phyloP scores from a whole-genome alignment of 331 rosid species.

The Quercus phellos region DNA sequence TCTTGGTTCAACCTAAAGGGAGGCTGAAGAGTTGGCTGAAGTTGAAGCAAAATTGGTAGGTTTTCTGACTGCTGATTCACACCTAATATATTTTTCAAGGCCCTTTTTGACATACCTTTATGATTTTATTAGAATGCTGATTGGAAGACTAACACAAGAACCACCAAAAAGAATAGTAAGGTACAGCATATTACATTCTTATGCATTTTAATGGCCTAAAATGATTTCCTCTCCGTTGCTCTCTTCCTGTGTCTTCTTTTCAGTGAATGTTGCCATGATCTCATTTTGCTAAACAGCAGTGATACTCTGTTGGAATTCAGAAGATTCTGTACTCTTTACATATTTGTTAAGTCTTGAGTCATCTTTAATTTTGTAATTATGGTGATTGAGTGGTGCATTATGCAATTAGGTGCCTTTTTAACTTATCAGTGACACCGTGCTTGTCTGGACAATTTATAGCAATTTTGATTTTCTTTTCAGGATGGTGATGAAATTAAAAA shows the following conservation, averaged over 20 bases:
- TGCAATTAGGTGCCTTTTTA: background rate
- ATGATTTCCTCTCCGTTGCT: background rate
- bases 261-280: background rate
- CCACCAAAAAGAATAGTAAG: slow-evolving; percentile 56
- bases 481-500: slow-evolving; percentile 67
- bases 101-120: slow-evolving; percentile 22
- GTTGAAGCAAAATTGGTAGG: slow-evolving; percentile 91
- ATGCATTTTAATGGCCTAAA: background rate
- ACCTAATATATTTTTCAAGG: slow-evolving; percentile 7
- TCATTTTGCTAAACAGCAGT: background rate
- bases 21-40: slow-evolving; percentile 84
- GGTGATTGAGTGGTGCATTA: background rate
- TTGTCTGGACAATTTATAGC: background rate
- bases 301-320: background rate
- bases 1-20: slow-evolving; percentile 49
- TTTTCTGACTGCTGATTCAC: slow-evolving; percentile 14
- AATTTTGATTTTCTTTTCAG: slow-evolving; percentile 31
- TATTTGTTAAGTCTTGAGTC: background rate
- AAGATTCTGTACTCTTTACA: background rate
- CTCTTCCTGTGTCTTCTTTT: slow-evolving; percentile 4
- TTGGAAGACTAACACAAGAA: slow-evolving; percentile 49
- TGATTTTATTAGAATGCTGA: slow-evolving; percentile 59
- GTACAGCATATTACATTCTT: slow-evolving; percentile 27
- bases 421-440: background rate
- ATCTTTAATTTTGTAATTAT: background rate